Conservation (phyloP, 169 alveolate species). For the Eimeria sp. region DNA sequence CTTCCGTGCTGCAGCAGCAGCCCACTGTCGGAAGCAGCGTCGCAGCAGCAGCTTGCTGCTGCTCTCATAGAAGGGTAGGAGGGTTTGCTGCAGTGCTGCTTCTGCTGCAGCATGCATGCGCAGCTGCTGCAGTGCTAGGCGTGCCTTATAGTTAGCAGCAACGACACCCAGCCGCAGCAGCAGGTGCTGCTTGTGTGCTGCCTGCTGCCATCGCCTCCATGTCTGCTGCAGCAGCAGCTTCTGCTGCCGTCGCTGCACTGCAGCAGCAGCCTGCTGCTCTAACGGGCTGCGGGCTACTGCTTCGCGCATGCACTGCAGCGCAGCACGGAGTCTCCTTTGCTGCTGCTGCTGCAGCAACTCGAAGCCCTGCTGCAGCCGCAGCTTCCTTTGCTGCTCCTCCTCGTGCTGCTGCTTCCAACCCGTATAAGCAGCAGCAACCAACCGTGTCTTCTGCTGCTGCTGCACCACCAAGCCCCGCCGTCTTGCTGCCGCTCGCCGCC, state of each 20-base stretch:
- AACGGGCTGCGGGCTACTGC: slow-evolving; percentile 47
- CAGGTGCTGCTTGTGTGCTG: slow-evolving; percentile 10
- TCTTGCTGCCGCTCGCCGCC: slow-evolving; percentile 19
- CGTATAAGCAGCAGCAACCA: slow-evolving; percentile 12
- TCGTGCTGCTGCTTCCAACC: slow-evolving; percentile 33
- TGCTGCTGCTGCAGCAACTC: slow-evolving; percentile 34
- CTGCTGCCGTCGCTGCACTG: slow-evolving; percentile 40
- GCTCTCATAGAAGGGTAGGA: not conserved
- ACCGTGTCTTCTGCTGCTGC: not conserved
- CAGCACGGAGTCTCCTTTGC: not conserved
- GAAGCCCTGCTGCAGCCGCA: not conserved
- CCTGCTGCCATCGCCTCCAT: not conserved
- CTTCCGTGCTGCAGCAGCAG: slow-evolving; percentile 34
- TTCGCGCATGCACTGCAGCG: slow-evolving; percentile 18
- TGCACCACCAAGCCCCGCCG: slow-evolving; percentile 43
- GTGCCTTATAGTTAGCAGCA: slow-evolving; percentile 10
- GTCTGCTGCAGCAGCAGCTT: slow-evolving; percentile 48
- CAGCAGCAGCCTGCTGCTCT: slow-evolving; percentile 32
- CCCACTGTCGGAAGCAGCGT: not conserved
- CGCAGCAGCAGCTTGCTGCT: slow-evolving; percentile 7
- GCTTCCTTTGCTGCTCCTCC: slow-evolving; percentile 3
- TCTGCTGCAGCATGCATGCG: slow-evolving; percentile 62
- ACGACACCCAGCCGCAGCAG: slow-evolving; percentile 21
- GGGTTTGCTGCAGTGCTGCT: slow-evolving; percentile 48
- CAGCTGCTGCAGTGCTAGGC: slow-evolving; percentile 55